Evolutionary conservation across 2,329 filamentous ascomycete genomes (phyloP).

Genomic region (Fusarium subtropicale): DNA sequence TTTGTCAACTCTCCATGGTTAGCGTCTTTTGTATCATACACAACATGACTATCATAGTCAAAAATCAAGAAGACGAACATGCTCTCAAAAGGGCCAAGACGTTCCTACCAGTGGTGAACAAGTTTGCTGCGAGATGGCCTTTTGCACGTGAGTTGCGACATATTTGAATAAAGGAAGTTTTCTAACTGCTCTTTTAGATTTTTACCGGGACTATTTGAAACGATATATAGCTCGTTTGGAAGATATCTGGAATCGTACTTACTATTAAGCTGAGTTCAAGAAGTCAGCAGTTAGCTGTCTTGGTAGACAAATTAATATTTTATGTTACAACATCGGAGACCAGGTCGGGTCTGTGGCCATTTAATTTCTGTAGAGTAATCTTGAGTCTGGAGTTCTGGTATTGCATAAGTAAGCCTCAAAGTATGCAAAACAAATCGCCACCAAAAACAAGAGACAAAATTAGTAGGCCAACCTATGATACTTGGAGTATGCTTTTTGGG

Average conservation of each 20-base stretch:
- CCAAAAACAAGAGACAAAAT: too few species aligned
- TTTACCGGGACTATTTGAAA: background rate
- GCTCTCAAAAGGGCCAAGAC: background rate
- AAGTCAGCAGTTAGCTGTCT: too few species aligned
- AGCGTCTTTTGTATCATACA: background rate
- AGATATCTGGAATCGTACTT: too few species aligned
- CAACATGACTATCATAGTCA: background rate
- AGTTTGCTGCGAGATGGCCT: background rate
- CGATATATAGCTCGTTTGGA: too few species aligned
- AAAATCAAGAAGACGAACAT: background rate
- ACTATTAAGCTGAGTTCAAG: background rate
- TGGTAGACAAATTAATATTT: background rate
- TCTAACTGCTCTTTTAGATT: background rate
- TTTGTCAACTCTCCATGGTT: background rate
- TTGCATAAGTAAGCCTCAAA: too few species aligned
- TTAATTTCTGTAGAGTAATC: background rate
- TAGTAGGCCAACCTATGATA: too few species aligned
- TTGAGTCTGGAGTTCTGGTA: background rate
- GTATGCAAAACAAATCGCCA: too few species aligned
- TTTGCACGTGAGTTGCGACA: background rate
- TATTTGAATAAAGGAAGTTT: rapidly evolving
- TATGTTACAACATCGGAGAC: too few species aligned
- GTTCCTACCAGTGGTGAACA: background rate
- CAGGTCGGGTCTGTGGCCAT: background rate
- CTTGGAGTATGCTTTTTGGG: too few species aligned